Conservation (phyloP, 2,329 filamentous ascomycete genomes). For the Aspergillus sp. region DNA sequence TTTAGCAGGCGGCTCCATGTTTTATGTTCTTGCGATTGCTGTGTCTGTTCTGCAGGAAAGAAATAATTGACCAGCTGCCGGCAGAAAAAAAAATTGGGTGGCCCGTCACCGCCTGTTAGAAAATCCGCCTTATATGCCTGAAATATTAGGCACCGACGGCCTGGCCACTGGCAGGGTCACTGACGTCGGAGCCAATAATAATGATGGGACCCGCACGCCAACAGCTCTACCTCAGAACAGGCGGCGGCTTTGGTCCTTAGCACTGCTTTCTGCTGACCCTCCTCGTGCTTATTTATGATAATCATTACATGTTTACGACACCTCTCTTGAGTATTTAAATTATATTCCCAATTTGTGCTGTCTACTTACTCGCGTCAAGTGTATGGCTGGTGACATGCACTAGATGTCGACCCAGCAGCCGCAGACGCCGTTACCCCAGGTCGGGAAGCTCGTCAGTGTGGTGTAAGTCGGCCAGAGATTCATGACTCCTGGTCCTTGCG, state of each 20-base stretch:
- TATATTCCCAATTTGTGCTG: constrained; percentile 7
- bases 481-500: not conserved
- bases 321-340: not conserved
- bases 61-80: constrained; percentile 21
- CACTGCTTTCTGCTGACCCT: constrained; percentile 15
- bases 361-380: constrained; percentile 23
- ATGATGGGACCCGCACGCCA: constrained; percentile 20
- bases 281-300: constrained; percentile 17
- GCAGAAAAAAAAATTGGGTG: constrained; percentile 32
- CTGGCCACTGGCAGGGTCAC: constrained; percentile 14
- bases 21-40: constrained; percentile 6
- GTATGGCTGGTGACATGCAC: constrained; percentile 37
- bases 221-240: constrained; percentile 21
- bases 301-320: constrained; percentile 11
- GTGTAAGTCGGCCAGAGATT: constrained; percentile 35
- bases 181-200: constrained; percentile 39
- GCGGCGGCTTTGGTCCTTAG: constrained; percentile 16
- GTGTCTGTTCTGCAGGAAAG: constrained; percentile 3
- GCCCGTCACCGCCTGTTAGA: constrained; percentile 24
- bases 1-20: constrained; percentile 45
- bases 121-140: constrained; percentile 16
- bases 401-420: constrained; percentile 44
- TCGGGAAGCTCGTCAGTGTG: constrained; percentile 48
- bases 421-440: constrained; percentile 38
- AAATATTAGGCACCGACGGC: constrained; percentile 14